Conservation (phyloP, 176 grass and related monocot genomes). For the Melocanna baccifera region DNA sequence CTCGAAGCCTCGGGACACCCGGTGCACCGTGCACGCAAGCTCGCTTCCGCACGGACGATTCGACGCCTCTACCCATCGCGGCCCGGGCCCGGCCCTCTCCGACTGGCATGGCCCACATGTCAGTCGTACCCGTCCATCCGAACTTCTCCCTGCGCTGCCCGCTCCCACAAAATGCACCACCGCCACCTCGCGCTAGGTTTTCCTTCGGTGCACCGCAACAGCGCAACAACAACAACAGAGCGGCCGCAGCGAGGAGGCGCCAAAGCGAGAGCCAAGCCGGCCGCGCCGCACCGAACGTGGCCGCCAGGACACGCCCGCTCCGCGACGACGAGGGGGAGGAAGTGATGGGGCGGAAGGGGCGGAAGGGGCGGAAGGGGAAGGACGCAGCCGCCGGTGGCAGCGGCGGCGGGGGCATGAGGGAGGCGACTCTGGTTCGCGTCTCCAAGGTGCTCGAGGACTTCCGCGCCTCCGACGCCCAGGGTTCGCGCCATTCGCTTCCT, state of each 20-base stretch:
- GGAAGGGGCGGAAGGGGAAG: slow-evolving; percentile 32
- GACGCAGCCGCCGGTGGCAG: not conserved
- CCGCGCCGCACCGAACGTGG: slow-evolving; percentile 2
- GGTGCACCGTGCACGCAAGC: not conserved
- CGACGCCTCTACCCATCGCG: not conserved
- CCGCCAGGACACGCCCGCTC: not conserved
- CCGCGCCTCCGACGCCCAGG: slow-evolving; percentile 49
- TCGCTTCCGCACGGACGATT: not conserved
- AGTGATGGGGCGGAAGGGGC: slow-evolving; percentile 39
- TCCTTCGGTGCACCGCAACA: slow-evolving; percentile 17
- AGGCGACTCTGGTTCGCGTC: slow-evolving; percentile 45
- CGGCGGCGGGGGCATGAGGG: slow-evolving; percentile 4
- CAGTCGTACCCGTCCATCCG: not conserved
- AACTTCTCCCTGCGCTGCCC: not conserved
- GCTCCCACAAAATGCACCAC: not conserved
- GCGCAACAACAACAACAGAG: not conserved
- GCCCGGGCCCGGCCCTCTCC: not conserved
- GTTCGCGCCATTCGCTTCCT: slow-evolving; percentile 35
- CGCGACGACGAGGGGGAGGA: not conserved
- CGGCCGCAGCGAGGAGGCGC: slow-evolving; percentile 2
- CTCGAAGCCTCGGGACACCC: not conserved
- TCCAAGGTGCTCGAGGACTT: slow-evolving; percentile 54
- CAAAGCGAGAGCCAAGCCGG: not conserved
- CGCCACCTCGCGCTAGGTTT: slow-evolving; percentile 47
- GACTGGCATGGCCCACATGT: not conserved